Conservation (phyloP, 164 flowering plant genomes). For the Chimonanthus praecox region DNA sequence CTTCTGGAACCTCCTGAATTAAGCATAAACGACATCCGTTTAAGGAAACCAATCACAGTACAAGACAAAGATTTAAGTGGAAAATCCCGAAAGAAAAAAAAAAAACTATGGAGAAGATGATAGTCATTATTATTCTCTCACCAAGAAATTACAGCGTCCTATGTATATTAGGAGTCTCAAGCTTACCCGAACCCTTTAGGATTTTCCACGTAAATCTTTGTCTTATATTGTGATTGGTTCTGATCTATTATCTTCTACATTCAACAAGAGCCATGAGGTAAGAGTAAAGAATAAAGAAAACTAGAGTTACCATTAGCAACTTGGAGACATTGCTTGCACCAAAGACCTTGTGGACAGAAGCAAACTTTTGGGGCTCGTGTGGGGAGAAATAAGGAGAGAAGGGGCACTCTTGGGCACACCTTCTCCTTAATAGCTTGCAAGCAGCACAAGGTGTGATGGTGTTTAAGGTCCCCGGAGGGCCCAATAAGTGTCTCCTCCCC, state of each 20-base stretch:
- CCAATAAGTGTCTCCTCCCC: constrained; percentile 69
- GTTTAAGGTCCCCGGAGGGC: constrained; percentile 62
- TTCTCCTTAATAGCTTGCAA: constrained; percentile 76
- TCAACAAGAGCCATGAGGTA: background rate
- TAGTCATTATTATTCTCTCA: too few relatives aligned
- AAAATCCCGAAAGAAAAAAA: too few relatives aligned
- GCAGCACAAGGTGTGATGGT: constrained; percentile 94
- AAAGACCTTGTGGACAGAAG: constrained; percentile 91
- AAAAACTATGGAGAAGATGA: too few relatives aligned
- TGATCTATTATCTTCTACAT: too few relatives aligned
- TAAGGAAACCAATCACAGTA: too few relatives aligned
- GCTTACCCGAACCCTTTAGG: too few relatives aligned
- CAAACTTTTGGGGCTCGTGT: constrained; percentile 93
- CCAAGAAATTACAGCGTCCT: too few relatives aligned
- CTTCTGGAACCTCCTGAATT: constrained; percentile 77
- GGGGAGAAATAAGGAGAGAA: constrained; percentile 96
- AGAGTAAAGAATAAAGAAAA: background rate
- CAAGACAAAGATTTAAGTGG: too few relatives aligned
- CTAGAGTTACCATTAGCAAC: constrained; percentile 67
- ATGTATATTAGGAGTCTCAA: too few relatives aligned
- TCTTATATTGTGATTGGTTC: too few relatives aligned
- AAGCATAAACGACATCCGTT: background rate
- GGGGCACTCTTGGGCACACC: constrained; percentile 93
- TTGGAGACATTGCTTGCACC: constrained; percentile 98
- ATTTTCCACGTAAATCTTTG: too few relatives aligned